Evolutionary conservation across 1,284 basidiomycete species (phyloP).

Genomic region (Termitomyces sp.): DNA sequence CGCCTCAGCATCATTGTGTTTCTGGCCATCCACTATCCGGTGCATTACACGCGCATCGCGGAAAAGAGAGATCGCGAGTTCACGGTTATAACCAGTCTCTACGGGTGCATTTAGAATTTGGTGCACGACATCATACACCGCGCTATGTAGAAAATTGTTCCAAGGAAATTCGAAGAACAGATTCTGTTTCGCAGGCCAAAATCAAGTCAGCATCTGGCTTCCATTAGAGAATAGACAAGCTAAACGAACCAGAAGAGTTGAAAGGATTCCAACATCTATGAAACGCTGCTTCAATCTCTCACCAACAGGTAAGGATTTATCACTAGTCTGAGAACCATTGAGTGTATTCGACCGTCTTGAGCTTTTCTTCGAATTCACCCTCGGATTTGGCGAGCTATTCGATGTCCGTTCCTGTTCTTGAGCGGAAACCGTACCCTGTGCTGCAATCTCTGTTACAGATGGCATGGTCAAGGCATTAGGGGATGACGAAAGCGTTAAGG

Average conservation of each 20-base stretch:
- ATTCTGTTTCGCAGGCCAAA: conserved; percentile 44
- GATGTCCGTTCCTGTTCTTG: conserved; percentile 9
- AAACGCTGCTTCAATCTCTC: conserved; percentile 77
- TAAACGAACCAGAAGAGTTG: conserved; percentile 65
- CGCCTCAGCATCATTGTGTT: conserved; percentile 71
- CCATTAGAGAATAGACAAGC: neutral
- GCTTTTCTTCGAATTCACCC: conserved; percentile 42
- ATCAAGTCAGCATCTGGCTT: neutral
- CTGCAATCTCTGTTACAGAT: conserved; percentile 25
- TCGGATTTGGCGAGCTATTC: conserved; percentile 7
- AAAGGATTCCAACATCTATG: conserved; percentile 66
- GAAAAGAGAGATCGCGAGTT: conserved; percentile 79
- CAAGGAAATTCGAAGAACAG: conserved; percentile 95
- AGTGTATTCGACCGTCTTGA: conserved; percentile 41
- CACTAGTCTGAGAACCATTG: conserved; percentile 24
- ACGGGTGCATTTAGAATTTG: conserved; percentile 89
- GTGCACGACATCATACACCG: conserved; percentile 95
- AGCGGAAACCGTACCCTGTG: conserved; percentile 21
- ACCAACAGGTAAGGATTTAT: conserved; percentile 49
- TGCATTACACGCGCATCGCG: conserved; percentile 75
- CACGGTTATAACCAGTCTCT: conserved; percentile 72
- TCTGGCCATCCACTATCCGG: conserved; percentile 81
- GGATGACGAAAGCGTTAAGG: conserved; percentile 25
- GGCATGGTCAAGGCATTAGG: conserved; percentile 24
- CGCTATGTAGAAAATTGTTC: conserved; percentile 98